phyloP scores from a whole-genome alignment of 768 basidiomycete species.

The Naganishia onofrii region DNA sequence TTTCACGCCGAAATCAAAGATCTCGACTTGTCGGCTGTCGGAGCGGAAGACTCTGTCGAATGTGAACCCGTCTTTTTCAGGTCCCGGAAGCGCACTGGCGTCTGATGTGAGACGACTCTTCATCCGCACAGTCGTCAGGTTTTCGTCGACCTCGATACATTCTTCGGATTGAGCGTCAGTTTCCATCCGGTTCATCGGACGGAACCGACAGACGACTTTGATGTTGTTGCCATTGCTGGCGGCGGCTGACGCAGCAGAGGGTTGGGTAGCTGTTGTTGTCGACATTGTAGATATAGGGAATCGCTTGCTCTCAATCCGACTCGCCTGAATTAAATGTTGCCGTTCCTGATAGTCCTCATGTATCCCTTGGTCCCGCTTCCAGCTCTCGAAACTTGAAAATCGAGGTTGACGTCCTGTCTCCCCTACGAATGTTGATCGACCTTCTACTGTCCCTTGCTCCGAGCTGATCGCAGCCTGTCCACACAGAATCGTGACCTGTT shows the following conservation, averaged over 20 bases:
- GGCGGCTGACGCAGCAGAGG: not conserved
- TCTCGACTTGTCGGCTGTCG: slow-evolving; percentile 82
- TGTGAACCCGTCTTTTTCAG: slow-evolving; percentile 95
- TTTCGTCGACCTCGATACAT: slow-evolving; percentile 81
- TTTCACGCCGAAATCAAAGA: slow-evolving; percentile 98
- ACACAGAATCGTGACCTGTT: too few relatives aligned
- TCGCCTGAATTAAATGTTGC: not conserved
- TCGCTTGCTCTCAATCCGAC: not conserved
- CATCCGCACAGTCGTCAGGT: slow-evolving; percentile 77
- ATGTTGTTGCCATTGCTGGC: slow-evolving; percentile 46
- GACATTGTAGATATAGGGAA: slow-evolving; percentile 11
- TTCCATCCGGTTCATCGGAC: slow-evolving; percentile 90
- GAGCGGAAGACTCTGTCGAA: slow-evolving; percentile 96
- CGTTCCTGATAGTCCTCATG: too few relatives aligned
- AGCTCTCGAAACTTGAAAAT: too few relatives aligned
- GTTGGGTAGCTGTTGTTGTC: not conserved
- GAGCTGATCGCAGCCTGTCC: too few relatives aligned
- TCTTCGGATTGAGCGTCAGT: slow-evolving; percentile 72
- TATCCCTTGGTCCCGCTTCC: too few relatives aligned
- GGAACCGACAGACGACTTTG: slow-evolving; percentile 84
- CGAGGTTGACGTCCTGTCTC: too few relatives aligned
- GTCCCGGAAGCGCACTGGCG: slow-evolving; percentile 42
- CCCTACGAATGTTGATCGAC: too few relatives aligned
- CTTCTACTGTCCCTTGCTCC: too few relatives aligned
- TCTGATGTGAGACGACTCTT: slow-evolving; percentile 53